These are phyloP conservation scores for Penicillium vulpinum DNA, from an alignment of 2,329 filamentous ascomycete genomes.

Conservation along the genomic window DNA sequence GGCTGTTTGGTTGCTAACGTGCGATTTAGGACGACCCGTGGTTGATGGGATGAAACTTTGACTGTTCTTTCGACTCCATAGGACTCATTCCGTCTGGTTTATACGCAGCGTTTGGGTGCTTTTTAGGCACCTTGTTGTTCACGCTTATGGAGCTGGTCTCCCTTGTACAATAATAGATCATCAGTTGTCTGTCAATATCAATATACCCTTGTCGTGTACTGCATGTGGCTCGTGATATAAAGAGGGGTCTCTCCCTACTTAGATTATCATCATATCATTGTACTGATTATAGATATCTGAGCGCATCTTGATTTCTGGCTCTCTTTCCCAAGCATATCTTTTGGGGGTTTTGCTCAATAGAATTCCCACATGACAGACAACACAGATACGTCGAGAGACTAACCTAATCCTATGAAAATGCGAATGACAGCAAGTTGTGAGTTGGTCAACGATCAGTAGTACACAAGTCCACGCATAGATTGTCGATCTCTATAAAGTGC, in stretches of 20 bases:
- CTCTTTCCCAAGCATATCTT: slow-evolving; percentile 19
- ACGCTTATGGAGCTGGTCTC: slow-evolving; percentile 9
- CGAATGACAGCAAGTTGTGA: background rate
- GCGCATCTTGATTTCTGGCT: background rate
- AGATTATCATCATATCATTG: background rate
- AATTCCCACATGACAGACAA: background rate
- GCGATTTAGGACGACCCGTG: slow-evolving; percentile 28
- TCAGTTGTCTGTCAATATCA: slow-evolving; percentile 4
- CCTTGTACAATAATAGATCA: slow-evolving; percentile 9
- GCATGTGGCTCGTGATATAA: background rate
- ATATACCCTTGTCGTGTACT: slow-evolving; percentile 10
- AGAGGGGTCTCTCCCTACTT: background rate
- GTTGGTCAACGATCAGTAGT: background rate
- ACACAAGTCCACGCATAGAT: background rate
- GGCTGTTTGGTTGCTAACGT: slow-evolving; percentile 16
- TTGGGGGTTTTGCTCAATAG: background rate
- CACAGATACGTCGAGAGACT: background rate
- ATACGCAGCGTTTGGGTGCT: background rate
- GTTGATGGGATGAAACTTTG: slow-evolving; percentile 15
- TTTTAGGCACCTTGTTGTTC: background rate
- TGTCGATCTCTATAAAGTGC: background rate
- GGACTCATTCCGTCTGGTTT: background rate
- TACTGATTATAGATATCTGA: background rate
- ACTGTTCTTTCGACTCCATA: slow-evolving; percentile 3
- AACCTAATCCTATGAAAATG: background rate